These are phyloP conservation scores for Pseudonitzschia delicatissima DNA, from an alignment of 108 stramenopile genomes.

Conservation along the genomic window DNA sequence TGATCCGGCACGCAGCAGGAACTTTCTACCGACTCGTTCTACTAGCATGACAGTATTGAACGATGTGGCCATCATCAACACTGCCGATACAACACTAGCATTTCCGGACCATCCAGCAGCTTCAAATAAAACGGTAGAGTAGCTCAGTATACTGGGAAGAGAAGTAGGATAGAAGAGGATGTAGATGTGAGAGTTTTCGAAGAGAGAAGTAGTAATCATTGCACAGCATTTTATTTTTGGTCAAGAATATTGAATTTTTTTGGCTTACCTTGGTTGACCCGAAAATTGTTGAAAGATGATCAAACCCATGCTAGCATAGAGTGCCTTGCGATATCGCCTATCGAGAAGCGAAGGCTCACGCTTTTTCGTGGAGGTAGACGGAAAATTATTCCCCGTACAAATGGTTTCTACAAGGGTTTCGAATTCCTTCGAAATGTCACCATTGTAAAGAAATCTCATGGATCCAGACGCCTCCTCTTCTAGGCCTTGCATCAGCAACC, in stretches of 20 bases:
- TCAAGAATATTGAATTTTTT: conserved; percentile 19
- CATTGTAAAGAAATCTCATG: conserved; percentile 20
- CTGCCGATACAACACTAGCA: conserved; percentile 40
- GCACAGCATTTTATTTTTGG: background rate
- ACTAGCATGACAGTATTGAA: conserved; percentile 16
- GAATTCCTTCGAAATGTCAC: background rate
- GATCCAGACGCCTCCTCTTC: conserved; percentile 13
- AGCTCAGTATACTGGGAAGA: conserved; percentile 40
- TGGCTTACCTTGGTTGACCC: conserved; percentile 46
- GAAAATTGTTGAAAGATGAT: conserved; percentile 61
- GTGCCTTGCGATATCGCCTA: background rate
- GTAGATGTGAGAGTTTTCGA: background rate
- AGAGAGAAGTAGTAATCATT: background rate
- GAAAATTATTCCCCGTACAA: background rate
- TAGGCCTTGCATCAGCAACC: conserved; percentile 19
- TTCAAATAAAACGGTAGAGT: conserved; percentile 50
- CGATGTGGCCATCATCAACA: conserved; percentile 53
- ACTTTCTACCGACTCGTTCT: conserved; percentile 20
- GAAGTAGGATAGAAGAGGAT: background rate
- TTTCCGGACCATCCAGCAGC: conserved; percentile 44
- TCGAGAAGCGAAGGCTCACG: background rate
- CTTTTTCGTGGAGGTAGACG: background rate
- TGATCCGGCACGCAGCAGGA: conserved; percentile 3
- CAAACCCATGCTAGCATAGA: conserved; percentile 31
- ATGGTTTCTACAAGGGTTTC: background rate